Percentiles rank a stretch among this genome's conserved stretches.
These are phyloP conservation scores for Saraca asoca DNA, from an alignment of 331 rosid species.

Conservation along the genomic window DNA sequence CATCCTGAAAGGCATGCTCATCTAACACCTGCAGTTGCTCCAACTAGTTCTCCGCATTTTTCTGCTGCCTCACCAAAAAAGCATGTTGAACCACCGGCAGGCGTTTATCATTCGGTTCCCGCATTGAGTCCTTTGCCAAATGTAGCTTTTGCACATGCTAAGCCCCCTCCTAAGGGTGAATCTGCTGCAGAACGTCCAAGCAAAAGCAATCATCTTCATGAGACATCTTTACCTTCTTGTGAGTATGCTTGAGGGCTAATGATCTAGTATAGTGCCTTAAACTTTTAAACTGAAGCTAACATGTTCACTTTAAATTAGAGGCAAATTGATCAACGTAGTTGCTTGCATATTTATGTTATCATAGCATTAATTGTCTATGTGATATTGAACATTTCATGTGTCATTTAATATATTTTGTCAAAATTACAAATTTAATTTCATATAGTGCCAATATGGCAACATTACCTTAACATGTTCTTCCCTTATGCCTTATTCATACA, in stretches of 20 bases:
- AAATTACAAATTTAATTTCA: no score
- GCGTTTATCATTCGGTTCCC: conserved; percentile 48
- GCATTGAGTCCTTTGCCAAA: conserved; percentile 73
- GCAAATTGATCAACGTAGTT: background rate
- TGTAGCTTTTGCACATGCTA: conserved; percentile 71
- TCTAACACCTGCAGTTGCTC: conserved; percentile 55
- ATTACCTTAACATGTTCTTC: background rate
- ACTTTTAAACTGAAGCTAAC: conserved; percentile 29
- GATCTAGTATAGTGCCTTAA: conserved; percentile 1
- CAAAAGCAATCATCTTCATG: conserved; percentile 27
- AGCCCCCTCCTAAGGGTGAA: conserved; percentile 61
- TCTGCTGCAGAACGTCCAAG: conserved; percentile 41
- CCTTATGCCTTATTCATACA: background rate
- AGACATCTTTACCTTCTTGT: conserved; percentile 56
- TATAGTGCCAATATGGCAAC: no score
- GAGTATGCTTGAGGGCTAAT: conserved; percentile 42
- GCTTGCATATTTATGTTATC: conserved; percentile 3
- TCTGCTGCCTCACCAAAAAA: conserved; percentile 49
- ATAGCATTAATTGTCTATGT: conserved; percentile 6
- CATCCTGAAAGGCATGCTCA: conserved; percentile 47
- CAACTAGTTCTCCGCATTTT: conserved; percentile 40
- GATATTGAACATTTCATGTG: background rate
- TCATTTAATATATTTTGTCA: no score
- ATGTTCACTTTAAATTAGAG: background rate
- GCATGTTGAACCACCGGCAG: conserved; percentile 48